Evolutionary conservation across 1,284 basidiomycete genomes (phyloP).

Genomic region (Vanrija humicola): DNA sequence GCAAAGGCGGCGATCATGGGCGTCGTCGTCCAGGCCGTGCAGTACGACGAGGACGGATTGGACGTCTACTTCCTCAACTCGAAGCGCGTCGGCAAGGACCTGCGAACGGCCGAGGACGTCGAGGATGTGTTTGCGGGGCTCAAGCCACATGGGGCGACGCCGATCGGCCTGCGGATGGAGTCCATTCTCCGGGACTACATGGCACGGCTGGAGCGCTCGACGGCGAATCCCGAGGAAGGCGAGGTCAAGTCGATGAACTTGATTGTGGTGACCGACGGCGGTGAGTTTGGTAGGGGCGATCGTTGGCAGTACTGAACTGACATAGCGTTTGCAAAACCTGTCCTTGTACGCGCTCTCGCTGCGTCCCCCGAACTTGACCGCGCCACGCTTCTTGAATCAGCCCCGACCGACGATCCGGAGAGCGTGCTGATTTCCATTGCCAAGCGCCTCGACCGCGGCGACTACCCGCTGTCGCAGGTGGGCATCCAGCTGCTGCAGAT

Average conservation of each 20-base stretch:
- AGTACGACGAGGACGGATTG: conserved; percentile 42
- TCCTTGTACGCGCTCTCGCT: conserved; percentile 16
- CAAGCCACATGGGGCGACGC: conserved; percentile 38
- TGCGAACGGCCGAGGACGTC: conserved; percentile 35
- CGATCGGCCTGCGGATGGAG: conserved; percentile 39
- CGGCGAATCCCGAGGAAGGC: conserved; percentile 4
- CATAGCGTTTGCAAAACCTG: conserved; percentile 29
- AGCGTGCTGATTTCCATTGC: conserved; percentile 33
- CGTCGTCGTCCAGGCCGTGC: conserved; percentile 37
- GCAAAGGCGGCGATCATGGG: conserved; percentile 36
- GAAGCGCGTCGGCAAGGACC: conserved; percentile 36
- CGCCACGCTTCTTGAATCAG: conserved; percentile 13
- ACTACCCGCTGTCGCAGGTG: conserved; percentile 47
- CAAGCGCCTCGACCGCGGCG: conserved; percentile 43
- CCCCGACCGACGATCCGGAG: conserved; percentile 39
- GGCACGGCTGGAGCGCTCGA: conserved; percentile 31
- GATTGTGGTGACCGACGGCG: conserved; percentile 42
- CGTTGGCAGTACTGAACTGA: conserved; percentile 1
- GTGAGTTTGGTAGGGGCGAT: conserved; percentile 16
- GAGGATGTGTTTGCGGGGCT: conserved; percentile 44
- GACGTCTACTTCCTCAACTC: conserved; percentile 48
- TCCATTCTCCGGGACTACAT: conserved; percentile 45
- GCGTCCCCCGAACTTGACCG: conserved; percentile 16
- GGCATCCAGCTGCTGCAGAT: conserved; percentile 50
- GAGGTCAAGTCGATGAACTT: conserved; percentile 42